Conservation (phyloP, 805 yeast genomes). For the Cyberlindnera bimundalis region DNA sequence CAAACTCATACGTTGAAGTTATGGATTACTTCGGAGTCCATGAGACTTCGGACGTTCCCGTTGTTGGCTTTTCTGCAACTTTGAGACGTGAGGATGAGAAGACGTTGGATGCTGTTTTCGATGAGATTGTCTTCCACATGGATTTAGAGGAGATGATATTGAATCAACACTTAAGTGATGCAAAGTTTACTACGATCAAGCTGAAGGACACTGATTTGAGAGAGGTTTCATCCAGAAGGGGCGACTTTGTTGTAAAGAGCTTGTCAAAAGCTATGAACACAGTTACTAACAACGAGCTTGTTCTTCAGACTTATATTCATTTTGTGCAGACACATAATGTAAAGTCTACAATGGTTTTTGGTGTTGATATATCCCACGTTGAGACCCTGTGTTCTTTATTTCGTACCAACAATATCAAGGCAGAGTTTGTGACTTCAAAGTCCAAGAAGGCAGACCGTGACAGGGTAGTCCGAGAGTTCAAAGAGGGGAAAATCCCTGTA, state of each 20-base stretch:
- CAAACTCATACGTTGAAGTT: slow-evolving; percentile 58
- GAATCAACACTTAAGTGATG: slow-evolving; percentile 67
- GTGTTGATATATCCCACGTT: slow-evolving; percentile 72
- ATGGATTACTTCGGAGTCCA: slow-evolving; percentile 47
- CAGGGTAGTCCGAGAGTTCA: slow-evolving; percentile 53
- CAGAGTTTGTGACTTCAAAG: slow-evolving; percentile 67
- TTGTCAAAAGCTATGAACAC: slow-evolving; percentile 56
- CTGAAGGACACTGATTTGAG: slow-evolving; percentile 42
- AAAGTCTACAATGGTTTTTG: slow-evolving; percentile 71
- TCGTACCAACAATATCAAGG: slow-evolving; percentile 56
- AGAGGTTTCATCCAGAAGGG: slow-evolving; percentile 27
- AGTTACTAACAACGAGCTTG: slow-evolving; percentile 49
- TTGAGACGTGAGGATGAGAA: slow-evolving; percentile 70
- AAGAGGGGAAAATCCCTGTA: slow-evolving; percentile 60
- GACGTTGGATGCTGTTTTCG: slow-evolving; percentile 57
- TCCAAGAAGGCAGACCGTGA: slow-evolving; percentile 54
- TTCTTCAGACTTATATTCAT: slow-evolving; percentile 50
- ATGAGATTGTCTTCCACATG: slow-evolving; percentile 70
- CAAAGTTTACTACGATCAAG: slow-evolving; percentile 56
- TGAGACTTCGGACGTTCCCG: slow-evolving; percentile 42
- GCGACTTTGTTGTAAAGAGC: slow-evolving; percentile 53
- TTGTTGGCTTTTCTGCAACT: slow-evolving; percentile 89
- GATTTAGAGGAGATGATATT: slow-evolving; percentile 62
- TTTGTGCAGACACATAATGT: slow-evolving; percentile 36
- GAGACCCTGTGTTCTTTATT: slow-evolving; percentile 49